Conservation (phyloP, 768 basidiomycete genomes). For the Phaffia australis region DNA sequence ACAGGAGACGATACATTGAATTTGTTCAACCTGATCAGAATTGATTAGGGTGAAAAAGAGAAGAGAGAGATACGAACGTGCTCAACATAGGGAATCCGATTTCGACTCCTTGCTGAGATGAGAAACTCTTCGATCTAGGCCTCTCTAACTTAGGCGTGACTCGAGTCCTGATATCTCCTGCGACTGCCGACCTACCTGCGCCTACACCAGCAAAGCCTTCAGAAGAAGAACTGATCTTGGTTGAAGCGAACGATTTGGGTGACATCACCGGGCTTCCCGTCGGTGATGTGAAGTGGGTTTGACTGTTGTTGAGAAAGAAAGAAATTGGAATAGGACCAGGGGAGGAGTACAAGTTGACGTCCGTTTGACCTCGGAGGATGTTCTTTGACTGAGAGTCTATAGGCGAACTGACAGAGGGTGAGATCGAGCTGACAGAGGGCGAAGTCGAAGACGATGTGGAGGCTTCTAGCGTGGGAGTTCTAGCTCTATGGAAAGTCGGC, state of each 20-base stretch:
- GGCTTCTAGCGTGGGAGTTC: not conserved
- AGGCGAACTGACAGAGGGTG: not conserved
- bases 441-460: not conserved
- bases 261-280: not conserved
- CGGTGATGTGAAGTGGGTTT: not conserved
- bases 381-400: not conserved
- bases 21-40: not conserved
- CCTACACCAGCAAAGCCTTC: no score
- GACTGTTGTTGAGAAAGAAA: conserved; percentile 14
- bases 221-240: not conserved
- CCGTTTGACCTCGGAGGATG: conserved; percentile 2
- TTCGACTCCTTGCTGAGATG: conserved; percentile 1
- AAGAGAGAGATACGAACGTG: not conserved
- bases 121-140: conserved; percentile 19
- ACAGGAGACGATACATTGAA: no score
- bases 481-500: not conserved
- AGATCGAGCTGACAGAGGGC: not conserved
- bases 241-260: conserved; percentile 1
- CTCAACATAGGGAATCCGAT: conserved; percentile 2
- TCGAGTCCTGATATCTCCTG: no score
- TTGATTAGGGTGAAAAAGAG: no score
- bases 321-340: conserved; percentile 17
- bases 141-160: conserved; percentile 1
- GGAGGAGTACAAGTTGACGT: conserved; percentile 1
- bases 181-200: no score